Evolutionary conservation across 306 rosid genomes (phyloP), one percentile per base, ranked within the genome.

Genomic region (Urtica urens): DNA sequence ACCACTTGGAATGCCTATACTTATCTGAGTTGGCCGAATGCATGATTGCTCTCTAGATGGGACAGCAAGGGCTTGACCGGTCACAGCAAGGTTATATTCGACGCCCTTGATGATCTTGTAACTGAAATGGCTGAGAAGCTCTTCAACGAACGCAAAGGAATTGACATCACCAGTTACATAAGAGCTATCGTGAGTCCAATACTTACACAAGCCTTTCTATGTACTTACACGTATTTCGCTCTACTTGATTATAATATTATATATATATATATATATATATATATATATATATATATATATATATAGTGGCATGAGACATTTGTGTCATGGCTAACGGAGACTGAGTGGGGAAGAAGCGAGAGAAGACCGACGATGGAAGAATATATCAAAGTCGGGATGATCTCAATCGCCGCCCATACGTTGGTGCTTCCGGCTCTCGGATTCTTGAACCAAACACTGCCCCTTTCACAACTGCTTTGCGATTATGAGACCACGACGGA

Each of bases 271-370:
- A n/a, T n/a, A n/a, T n/a, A n/a, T n/a, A n/a, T n/a, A n/a, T n/a
- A n/a, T n/a, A n/a, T n/a, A n/a, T n/a, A n/a, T n/a, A n/a, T n/a
- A n/a, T n/a, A n/a, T n/a, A n/a, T n/a, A n/a, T n/a, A n/a, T n/a
- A n/a, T n/a, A n/a, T n/a, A 51, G 59, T 61, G 59, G 67, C 52
- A 67, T 17, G 78, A 71, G 44, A 45, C 53, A n/a, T 63, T 75
- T 39, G 6, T 10, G 26, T 51, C 78, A n/a, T 75, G 81, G 81
- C 62, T 63, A 19, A n/a, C 34, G 19, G 75, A 75, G 20, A 68
- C 75, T 25, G 35, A 41, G 22, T 60, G 78, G 81, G 53, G 69
- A 51, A 63, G 62, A 49, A 71, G 18, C 49, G 74, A 61, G 42
- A 23, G 21, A 41, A 38, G n/a, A 35, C 78, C 78, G 38, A 46